Evolutionary conservation across 768 basidiomycete genomes (phyloP), one percentile per base, ranked within the genome.

Genomic region (Cystobasidiopsis lactophilus): DNA sequence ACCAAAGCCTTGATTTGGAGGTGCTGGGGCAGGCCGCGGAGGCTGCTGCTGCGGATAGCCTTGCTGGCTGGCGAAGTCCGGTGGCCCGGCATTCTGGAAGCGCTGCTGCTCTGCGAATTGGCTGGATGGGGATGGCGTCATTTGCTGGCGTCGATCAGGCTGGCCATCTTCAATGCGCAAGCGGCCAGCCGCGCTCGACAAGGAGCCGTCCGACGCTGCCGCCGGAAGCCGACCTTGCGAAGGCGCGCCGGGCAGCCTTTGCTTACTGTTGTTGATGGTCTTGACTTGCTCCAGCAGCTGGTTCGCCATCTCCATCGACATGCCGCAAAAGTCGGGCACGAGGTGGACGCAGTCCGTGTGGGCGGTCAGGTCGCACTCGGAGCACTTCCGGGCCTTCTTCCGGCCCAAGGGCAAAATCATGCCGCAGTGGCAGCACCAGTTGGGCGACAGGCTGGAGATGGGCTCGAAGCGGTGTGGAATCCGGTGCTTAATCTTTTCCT

Each of bases 401-500:
- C 89, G 79, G 49, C 91, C 91, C 45, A 96, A 75, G 52, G 93
- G 89, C 76, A 98, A 89, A 63, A 89, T 93, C 43, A 60, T 49
- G 57, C 93, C 93, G 66, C 93, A 98, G 66, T 98, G 93, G 66
- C 93, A 98, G 68, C 93, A 98, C 93, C 93, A 98, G 63, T 91
- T 95, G 18, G 93, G 85, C 40, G 86, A 84, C 52, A 96, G 80
- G 67, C 93, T 96, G 56, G 88, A 95, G 62, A 93, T 77, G 18
- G 89, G 79, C 61, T 89, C 85, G 70, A 98, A 98, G 21, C 93
- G 80, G 68, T 98, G 93, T 50, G 93, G 93, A 61, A 98, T 96
- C 50, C 93, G 82, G 68, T 98, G 93, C 62, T 98, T 96, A 66
- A 96, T 88, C 69, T 93, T 91, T 68, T 96, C 91, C 67, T 82